Base-by-base conservation (phyloP, 257 asterid species). In the Nicotiana tomentosiformis region DNA sequence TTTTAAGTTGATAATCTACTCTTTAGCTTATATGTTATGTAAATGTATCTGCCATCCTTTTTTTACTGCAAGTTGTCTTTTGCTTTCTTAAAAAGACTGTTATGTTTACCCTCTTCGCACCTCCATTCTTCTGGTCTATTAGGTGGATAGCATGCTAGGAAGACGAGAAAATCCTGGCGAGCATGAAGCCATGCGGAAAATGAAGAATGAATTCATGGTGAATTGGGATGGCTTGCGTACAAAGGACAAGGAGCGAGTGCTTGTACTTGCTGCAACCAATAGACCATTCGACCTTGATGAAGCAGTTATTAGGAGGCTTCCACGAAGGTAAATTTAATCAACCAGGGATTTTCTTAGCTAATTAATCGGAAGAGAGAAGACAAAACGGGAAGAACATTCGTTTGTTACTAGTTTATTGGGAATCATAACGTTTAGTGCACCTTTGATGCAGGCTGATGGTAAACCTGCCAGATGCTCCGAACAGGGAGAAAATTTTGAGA, bases 121-220 rank as follows among this genome's bases (percentile, higher is more conserved):
- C 58, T 58, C 26, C 72, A 23, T 84, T 35, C 66, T 46, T 65
- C 78, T 56, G 83, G 8, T 60, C 77, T 74, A 74, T 74, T 70
- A 95, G 98, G 98, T 95, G 46, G 98, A 95, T 90, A 95, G 98
- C 88, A 95, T 95, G 98, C 85, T 95, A 82, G 98, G 98, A 84
- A 90, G 98, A 86, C 93, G 98, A 68, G 98, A 93, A 90, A 95
- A 91, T 84, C 97, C 98, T 8, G 97, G 98, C 32, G 97, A 95
- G 89, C 97, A 95, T 88, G 98, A 92, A 91, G 97, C 98, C 69
- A 95, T 95, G 98, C 96, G 98, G 85, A 95, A 95, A 92, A 95
- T 95, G 97, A 95, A 95, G 88, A 95, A 95, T 84, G 98, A 95
- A 83, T 95, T 95, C 85, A 95, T 95, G 98, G 92, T 94, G 83